A percentile compares a stretch with the other conserved stretches of the same genome.
phyloP scores from a whole-genome alignment of 1,284 basidiomycete genomes.

The Puccinia brachypodii region DNA sequence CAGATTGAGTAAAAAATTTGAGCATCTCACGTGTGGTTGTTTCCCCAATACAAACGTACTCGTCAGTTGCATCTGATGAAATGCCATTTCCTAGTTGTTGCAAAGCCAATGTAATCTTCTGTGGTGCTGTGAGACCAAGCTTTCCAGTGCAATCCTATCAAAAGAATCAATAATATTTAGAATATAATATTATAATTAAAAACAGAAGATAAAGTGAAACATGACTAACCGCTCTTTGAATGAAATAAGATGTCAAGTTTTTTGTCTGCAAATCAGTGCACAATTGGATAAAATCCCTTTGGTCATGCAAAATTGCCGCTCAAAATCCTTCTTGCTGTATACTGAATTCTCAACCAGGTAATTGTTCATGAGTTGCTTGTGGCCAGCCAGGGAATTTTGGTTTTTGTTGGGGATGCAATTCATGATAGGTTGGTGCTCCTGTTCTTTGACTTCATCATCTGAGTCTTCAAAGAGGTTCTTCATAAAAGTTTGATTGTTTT shows the following conservation, averaged over 20 bases:
- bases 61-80: neutral
- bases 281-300: conserved; percentile 2
- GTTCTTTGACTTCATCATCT: neutral
- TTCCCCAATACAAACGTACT: conserved; percentile 17
- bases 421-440: neutral
- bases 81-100: conserved; percentile 2
- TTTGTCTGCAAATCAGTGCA: neutral
- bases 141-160: too few relatives aligned
- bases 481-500: neutral
- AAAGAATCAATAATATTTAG: too few relatives aligned
- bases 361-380: neutral
- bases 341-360: neutral
- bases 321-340: neutral
- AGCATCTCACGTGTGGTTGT: neutral
- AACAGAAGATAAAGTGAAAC: too few relatives aligned
- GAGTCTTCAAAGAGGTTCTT: neutral
- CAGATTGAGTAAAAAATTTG: too few relatives aligned
- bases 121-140: too few relatives aligned
- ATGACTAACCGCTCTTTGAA: neutral
- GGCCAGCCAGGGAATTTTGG: neutral
- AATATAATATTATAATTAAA: too few relatives aligned
- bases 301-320: neutral
- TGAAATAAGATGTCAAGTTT: neutral
- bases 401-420: conserved; percentile 1
- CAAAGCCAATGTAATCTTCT: too few relatives aligned